Evolutionary conservation across 1,284 basidiomycete species (phyloP), one percentile per base, ranked within the genome.

Genomic region (Chiua sp.): DNA sequence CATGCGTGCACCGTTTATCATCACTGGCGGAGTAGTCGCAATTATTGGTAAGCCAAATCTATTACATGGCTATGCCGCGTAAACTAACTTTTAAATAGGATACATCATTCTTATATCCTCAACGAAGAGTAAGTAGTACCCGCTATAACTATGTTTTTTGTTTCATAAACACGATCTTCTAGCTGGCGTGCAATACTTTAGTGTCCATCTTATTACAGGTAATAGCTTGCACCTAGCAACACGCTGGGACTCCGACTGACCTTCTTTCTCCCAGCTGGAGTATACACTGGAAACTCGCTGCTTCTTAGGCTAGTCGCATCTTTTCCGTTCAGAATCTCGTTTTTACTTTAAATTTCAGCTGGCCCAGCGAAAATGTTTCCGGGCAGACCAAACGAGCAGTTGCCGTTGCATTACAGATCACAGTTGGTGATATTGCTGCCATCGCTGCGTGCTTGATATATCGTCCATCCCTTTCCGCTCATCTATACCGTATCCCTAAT

Each of bases 311-410:
- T 59, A 12, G 48, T 32, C 44, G 35, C 32, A 32, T 5, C 53
- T 47, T 39, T 22, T 3, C 18, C 26, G 10, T 28, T 39, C n/a
- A 59, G 0, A 56, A 65, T 39, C 61, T n/a, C 11, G 67, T 44
- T 30, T 20, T 30, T 46, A 26, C 20, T 32, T 57, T 10, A 54
- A 5, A 30, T 35, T 7, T 16, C 22, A 84, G 83, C 59, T 87
- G 87, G 83, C 87, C 87, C 0, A 79, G 83, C n/a, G 87, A 90
- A 73, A 90, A 90, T 63, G 84, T 90, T n/a, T 84, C 84, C 11
- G 85, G 84, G 4, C 88, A 90, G 66, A 90, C 87, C 2, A 89
- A 90, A 68, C 82, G 88, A 7, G 88, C 87, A 2, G 80, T 86
- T 1, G 85, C 83, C 0, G 79, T 87, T 4, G 88, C 86, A 2